Percentiles rank a stretch among this genome's conserved stretches.
These are phyloP conservation scores for Gossypium herbaceum DNA, from an alignment of 345 rosid species.

Conservation along the genomic window DNA sequence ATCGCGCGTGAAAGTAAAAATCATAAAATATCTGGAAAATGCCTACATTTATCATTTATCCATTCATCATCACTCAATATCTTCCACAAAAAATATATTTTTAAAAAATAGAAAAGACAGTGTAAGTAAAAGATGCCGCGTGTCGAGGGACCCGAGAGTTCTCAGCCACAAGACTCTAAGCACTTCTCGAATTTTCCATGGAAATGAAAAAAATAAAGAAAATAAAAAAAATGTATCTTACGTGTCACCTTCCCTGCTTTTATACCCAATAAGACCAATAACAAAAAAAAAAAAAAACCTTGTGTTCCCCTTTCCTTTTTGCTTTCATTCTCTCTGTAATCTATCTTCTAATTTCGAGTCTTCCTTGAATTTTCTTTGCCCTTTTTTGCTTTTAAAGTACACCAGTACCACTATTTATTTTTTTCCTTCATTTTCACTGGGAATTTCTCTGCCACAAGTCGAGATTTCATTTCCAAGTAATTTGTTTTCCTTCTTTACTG, in stretches of 20 bases:
- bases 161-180: conserved; percentile 51
- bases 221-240: conserved; percentile 21
- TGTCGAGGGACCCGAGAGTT: conserved; percentile 24
- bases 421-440: not conserved
- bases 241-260: conserved; percentile 34
- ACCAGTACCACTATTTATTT: not conserved
- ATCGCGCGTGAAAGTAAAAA: not conserved
- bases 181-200: conserved; percentile 49
- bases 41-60: conserved; percentile 8
- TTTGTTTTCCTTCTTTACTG: not conserved
- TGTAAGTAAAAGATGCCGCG: conserved; percentile 26
- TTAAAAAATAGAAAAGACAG: not conserved
- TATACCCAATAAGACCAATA: not conserved
- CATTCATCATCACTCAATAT: conserved; percentile 11
- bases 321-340: not conserved
- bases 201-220: not conserved
- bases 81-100: conserved; percentile 21
- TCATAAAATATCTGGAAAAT: conserved; percentile 13
- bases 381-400: not conserved
- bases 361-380: not conserved
- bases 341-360: not conserved
- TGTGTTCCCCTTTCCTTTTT: not conserved
- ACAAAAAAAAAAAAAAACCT: not conserved
- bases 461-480: not conserved
- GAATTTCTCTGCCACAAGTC: not conserved